These are phyloP conservation scores for Porphyra umbilicalis DNA, from an alignment of 31 red algal genomes.

Conservation along the genomic window DNA sequence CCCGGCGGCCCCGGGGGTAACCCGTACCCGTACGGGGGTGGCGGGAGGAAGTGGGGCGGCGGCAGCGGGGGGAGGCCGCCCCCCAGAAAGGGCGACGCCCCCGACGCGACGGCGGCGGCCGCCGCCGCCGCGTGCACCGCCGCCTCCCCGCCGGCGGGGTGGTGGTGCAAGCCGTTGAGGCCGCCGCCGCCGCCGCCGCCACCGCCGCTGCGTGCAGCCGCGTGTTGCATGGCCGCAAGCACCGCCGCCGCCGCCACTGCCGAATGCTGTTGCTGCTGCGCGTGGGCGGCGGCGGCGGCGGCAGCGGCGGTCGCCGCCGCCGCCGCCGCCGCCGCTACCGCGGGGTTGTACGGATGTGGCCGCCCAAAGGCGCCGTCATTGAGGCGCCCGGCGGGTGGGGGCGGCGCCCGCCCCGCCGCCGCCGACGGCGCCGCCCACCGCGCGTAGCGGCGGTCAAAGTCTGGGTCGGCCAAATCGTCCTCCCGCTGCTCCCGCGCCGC, in stretches of 20 bases:
- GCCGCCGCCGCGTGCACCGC: not conserved
- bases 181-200: not conserved
- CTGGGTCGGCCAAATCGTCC: slow-evolving; percentile 8
- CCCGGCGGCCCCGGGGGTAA: not conserved
- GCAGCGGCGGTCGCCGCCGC: not conserved
- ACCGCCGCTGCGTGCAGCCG: not conserved
- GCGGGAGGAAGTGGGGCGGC: not conserved
- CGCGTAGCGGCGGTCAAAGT: slow-evolving; percentile 14
- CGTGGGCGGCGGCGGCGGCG: not conserved
- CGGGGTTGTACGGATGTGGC: too few species aligned
- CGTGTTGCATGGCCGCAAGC: not conserved
- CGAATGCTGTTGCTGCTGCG: not conserved
- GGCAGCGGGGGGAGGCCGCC: not conserved
- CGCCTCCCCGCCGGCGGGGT: not conserved
- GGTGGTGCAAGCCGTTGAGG: not conserved
- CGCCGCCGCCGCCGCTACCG: not conserved
- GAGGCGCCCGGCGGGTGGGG: not conserved
- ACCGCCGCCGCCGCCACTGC: not conserved
- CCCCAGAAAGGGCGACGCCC: not conserved
- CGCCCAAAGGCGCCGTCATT: not conserved
- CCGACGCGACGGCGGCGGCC: not conserved
- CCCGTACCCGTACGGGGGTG: not conserved
- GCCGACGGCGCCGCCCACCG: slow-evolving; percentile 7
- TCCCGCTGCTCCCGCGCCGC: slow-evolving; percentile 1
- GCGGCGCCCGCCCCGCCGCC: too few species aligned